Conservation (phyloP, 2,329 filamentous ascomycete genomes). For the Endothia cerciana region DNA sequence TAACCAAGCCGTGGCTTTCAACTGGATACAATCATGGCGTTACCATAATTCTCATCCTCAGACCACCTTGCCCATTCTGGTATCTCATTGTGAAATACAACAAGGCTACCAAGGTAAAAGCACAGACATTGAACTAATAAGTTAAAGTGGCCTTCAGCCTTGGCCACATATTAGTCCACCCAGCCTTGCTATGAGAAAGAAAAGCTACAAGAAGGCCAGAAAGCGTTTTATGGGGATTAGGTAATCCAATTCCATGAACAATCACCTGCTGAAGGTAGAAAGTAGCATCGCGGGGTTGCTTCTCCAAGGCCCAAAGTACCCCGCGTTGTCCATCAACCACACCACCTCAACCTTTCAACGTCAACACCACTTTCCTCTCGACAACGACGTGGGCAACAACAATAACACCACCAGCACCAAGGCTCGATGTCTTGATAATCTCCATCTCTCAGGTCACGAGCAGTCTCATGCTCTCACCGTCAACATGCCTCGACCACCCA, state of each 20-base stretch:
- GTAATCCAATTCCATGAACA: not conserved
- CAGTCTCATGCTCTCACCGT: not conserved
- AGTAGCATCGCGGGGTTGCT: not conserved
- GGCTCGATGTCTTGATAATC: not conserved
- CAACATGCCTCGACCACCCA: not conserved
- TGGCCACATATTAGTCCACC: not conserved
- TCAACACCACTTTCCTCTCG: not conserved
- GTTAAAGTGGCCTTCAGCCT: too few relatives aligned
- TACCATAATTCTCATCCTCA: too few relatives aligned
- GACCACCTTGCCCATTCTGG: too few relatives aligned
- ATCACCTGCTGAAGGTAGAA: not conserved
- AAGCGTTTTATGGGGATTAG: not conserved
- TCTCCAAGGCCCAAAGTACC: not conserved
- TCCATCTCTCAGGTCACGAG: not conserved
- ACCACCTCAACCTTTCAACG: not conserved
- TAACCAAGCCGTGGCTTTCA: too few relatives aligned
- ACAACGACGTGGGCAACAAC: not conserved
- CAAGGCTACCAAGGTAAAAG: too few relatives aligned
- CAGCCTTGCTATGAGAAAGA: not conserved
- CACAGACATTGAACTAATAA: too few relatives aligned
- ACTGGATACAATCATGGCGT: too few relatives aligned
- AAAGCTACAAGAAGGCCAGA: not conserved
- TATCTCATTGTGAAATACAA: too few relatives aligned
- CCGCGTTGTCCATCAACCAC: not conserved
- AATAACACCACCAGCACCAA: not conserved